A percentile compares a stretch with the other conserved stretches of the same genome.
These are phyloP conservation scores for Priceomyces castillae DNA, from an alignment of 805 yeast species.

Conservation along the genomic window DNA sequence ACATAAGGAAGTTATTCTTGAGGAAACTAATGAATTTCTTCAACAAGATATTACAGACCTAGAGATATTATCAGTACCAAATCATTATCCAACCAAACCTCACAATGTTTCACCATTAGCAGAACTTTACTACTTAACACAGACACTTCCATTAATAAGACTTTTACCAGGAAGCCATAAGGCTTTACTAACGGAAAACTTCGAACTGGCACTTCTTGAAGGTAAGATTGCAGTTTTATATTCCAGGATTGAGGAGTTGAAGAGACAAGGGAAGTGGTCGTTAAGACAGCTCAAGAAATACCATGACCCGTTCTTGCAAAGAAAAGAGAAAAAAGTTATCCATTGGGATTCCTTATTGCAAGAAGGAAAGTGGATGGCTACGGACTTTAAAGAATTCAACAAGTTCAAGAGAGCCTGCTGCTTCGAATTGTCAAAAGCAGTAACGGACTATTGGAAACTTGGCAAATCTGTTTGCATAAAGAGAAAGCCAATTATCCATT, in stretches of 20 bases:
- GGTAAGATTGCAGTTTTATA: conserved; percentile 88
- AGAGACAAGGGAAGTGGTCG: conserved; percentile 86
- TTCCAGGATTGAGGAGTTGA: conserved; percentile 88
- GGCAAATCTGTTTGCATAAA: conserved; percentile 68
- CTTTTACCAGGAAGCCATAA: conserved; percentile 84
- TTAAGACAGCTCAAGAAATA: conserved; percentile 76
- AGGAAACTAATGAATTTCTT: conserved; percentile 21
- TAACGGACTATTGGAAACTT: conserved; percentile 72
- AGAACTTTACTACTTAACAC: conserved; percentile 82
- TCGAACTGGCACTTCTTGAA: conserved; percentile 80
- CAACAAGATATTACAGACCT: conserved; percentile 27
- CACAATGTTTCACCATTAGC: conserved; percentile 61
- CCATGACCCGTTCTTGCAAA: conserved; percentile 57
- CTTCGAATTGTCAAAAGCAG: conserved; percentile 64
- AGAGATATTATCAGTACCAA: conserved; percentile 40
- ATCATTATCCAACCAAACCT: conserved; percentile 39
- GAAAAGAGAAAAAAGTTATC: conserved; percentile 24
- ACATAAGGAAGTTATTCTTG: conserved; percentile 14
- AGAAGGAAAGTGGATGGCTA: conserved; percentile 83
- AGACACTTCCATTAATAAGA: conserved; percentile 80
- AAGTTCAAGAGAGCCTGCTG: conserved; percentile 72
- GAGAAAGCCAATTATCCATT: conserved; percentile 40
- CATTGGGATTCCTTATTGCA: conserved; percentile 69
- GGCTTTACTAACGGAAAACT: conserved; percentile 78
- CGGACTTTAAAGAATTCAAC: conserved; percentile 68